Percentiles rank a stretch among this genome's conserved stretches.
phyloP scores from a whole-genome alignment of 2,329 filamentous ascomycete species.

The Hypoxylon sp. region DNA sequence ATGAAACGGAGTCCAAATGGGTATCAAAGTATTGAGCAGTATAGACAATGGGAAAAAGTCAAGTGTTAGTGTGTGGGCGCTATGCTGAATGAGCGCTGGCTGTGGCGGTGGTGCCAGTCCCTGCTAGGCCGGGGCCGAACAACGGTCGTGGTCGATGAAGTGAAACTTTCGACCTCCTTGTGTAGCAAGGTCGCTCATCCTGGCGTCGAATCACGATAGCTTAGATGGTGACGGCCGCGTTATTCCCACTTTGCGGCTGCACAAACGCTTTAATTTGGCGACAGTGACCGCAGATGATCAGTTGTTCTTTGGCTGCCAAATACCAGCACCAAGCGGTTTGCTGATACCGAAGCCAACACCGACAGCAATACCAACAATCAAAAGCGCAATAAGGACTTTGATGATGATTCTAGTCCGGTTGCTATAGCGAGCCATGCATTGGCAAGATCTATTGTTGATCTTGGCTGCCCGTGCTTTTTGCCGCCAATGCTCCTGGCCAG shows the following conservation, averaged over 20 bases:
- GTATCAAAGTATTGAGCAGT: constrained; percentile 44
- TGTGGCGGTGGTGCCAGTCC: constrained; percentile 1
- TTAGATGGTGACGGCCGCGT: not conserved
- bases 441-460: constrained; percentile 64
- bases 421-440: constrained; percentile 67
- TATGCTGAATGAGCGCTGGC: constrained; percentile 11
- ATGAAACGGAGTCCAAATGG: constrained; percentile 44
- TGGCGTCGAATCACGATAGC: not conserved
- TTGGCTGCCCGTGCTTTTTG: constrained; percentile 71
- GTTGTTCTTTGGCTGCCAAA: constrained; percentile 63
- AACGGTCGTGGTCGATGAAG: constrained; percentile 1
- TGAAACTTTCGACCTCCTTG: not conserved
- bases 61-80: constrained; percentile 9
- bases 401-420: constrained; percentile 67
- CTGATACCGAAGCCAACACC: constrained; percentile 72
- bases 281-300: constrained; percentile 31
- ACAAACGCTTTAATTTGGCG: not conserved
- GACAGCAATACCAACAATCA: constrained; percentile 68
- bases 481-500: constrained; percentile 72
- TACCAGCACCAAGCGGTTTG: constrained; percentile 71
- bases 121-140: not conserved
- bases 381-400: constrained; percentile 67
- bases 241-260: not conserved
- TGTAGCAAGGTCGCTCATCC: not conserved
- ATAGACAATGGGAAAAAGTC: constrained; percentile 40